Base-by-base conservation (phyloP, 2,329 filamentous ascomycete species). In the Fusarium pseudoanthophilum region DNA sequence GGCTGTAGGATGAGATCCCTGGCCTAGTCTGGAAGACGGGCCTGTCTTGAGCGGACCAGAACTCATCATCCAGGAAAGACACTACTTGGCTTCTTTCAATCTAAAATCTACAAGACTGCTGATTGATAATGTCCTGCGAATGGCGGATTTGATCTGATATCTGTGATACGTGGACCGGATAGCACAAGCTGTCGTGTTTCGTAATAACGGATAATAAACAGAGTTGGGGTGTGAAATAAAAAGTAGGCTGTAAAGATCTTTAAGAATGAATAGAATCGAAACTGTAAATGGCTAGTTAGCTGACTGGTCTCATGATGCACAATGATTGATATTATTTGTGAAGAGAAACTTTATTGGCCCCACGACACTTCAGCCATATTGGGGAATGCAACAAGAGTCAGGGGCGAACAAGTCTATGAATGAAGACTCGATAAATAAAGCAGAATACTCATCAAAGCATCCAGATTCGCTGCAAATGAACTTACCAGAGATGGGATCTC, bases 21-120 rank as follows among this genome's bases (percentile, higher is more conserved):
- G 84, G 78, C 84, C 87, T 69, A 85, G 82, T 83, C 89, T 92
- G 34, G 85, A 81, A 69, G 83, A 80, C 75, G 86, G 82, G 71
- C 84, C 85, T 67, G 86, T 75, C 78, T 90, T 91, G 75, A 83
- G 80, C 61, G 83, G 82, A 74, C 81, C 82, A 71, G 87, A 84
- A 80, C 84, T 90, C 88, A 90, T 90, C 71, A 77, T 84, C 67
- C 66, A 61, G 60, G 55, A 67, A 60, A 43, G 42, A 55, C 49
- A 53, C 59, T 60, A 56, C 42, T 48, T 71, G 37, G 34, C 32
- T 61, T 73, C 53, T 68, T 68, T 68, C 64, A 64, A 64, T 30
- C 43, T 48, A 40, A 42, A 48, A 43, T 37, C 32, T 32, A 51
- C 32, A 28, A 55, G 49, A 43, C 46, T 60, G 45, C 42, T 39